A percentile compares a stretch with the other conserved stretches of the same genome.
These are phyloP conservation scores for Gracilaria domingensis DNA, from an alignment of 23 red algal genomes.

Conservation along the genomic window DNA sequence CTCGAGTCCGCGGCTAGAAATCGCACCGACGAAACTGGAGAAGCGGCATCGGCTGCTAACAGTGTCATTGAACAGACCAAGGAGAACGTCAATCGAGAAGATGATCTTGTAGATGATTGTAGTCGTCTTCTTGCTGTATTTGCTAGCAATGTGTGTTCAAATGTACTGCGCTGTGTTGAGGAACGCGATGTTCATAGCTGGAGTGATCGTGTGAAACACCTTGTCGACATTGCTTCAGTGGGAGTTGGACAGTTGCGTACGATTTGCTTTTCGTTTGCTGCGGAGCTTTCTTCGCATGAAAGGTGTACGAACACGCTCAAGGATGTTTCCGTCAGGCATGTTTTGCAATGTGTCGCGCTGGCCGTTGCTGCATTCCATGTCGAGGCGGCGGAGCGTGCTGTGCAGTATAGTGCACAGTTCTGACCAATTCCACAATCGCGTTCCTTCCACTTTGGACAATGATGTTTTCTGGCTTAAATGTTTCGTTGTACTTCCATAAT, in stretches of 20 bases:
- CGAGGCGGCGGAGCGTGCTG: slow-evolving; percentile 33
- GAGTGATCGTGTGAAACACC: slow-evolving; percentile 39
- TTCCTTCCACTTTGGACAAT: neutral
- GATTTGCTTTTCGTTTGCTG: slow-evolving; percentile 42
- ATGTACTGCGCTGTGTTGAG: slow-evolving; percentile 42
- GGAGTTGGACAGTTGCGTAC: slow-evolving; percentile 44
- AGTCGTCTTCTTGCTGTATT: slow-evolving; percentile 49
- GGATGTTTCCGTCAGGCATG: slow-evolving; percentile 38
- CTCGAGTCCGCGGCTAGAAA: slow-evolving; percentile 20
- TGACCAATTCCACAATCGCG: neutral
- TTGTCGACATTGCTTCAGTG: slow-evolving; percentile 32
- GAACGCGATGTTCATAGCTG: slow-evolving; percentile 24
- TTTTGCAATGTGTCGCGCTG: slow-evolving; percentile 57
- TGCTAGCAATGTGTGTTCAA: slow-evolving; percentile 41
- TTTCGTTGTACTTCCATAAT: neutral
- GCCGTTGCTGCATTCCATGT: slow-evolving; percentile 51
- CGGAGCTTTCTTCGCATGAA: slow-evolving; percentile 26
- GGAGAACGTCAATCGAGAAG: neutral
- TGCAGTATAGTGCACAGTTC: neutral
- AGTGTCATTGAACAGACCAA: slow-evolving; percentile 50
- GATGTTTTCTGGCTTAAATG: neutral
- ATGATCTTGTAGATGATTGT: slow-evolving; percentile 28
- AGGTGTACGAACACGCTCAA: slow-evolving; percentile 2
- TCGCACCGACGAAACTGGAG: neutral
- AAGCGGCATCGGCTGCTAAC: slow-evolving; percentile 26